Evolutionary conservation across 2,329 filamentous ascomycete species (phyloP).

Genomic region (Microascus cirrosus): DNA sequence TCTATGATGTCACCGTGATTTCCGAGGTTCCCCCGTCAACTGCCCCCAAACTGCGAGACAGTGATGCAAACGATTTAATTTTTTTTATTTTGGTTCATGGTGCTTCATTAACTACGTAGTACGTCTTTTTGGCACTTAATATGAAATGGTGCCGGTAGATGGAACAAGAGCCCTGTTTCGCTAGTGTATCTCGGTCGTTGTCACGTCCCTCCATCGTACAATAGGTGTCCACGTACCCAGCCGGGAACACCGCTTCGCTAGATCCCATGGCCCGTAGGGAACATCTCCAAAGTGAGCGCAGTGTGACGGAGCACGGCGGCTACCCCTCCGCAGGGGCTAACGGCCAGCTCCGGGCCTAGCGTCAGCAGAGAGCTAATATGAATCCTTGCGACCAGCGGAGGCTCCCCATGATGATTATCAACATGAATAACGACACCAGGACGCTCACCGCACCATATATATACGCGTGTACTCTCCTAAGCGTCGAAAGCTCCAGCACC

Average conservation of each 20-base stretch:
- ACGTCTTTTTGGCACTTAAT: neutral
- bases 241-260: neutral
- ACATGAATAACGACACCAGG: constrained; percentile 38
- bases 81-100: neutral
- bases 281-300: neutral
- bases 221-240: neutral
- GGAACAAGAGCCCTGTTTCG: neutral
- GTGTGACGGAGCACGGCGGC: neutral
- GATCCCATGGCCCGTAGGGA: neutral
- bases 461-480: constrained; percentile 49
- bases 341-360: neutral
- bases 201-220: neutral
- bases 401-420: constrained; percentile 66
- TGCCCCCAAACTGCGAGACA: neutral
- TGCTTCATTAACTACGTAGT: too few relatives aligned
- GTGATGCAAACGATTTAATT: neutral
- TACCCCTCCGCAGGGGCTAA: too few relatives aligned
- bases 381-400: constrained; percentile 59
- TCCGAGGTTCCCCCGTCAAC: neutral
- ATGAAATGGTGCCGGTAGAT: neutral
- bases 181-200: neutral
- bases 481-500: constrained; percentile 46
- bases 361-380: constrained; percentile 23
- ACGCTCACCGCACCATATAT: constrained; percentile 56
- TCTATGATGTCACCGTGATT: neutral